A percentile compares a stretch with the other conserved stretches of the same genome.
Evolutionary conservation across 2,329 filamentous ascomycete species (phyloP).

Genomic region (Paramyrothecium sp.): DNA sequence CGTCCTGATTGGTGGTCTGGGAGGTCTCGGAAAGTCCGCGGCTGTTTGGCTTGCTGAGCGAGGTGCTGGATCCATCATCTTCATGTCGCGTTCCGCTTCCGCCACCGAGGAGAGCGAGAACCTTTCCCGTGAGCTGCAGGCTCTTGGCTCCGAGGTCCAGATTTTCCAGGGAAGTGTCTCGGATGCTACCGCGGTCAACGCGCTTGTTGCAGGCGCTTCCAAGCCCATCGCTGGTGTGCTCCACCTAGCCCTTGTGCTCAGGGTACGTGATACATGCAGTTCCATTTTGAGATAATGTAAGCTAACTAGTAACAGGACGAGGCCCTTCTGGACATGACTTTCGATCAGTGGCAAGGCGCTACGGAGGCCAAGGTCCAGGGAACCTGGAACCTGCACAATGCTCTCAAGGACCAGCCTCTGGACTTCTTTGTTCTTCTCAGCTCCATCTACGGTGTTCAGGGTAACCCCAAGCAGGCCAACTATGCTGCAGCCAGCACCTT

Average conservation of each 20-base stretch:
- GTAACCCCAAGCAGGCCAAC: background rate
- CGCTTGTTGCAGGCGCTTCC: background rate
- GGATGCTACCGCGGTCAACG: background rate
- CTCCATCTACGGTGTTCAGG: background rate
- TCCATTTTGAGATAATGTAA: background rate
- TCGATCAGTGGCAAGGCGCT: background rate
- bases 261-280: background rate
- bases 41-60: constrained; percentile 5
- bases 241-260: background rate
- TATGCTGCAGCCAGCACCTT: background rate
- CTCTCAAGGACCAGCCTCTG: background rate
- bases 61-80: background rate
- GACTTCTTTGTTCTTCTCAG: constrained; percentile 1
- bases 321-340: background rate
- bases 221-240: background rate
- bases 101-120: background rate
- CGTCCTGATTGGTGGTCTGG: background rate
- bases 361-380: background rate
- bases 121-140: background rate
- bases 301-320: background rate
- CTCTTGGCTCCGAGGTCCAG: background rate
- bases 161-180: background rate
- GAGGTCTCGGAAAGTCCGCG: constrained; percentile 1
- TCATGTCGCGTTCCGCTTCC: background rate
- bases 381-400: background rate